Conservation (phyloP, 2,329 filamentous ascomycete species). For the Lomentospora prolificans region DNA sequence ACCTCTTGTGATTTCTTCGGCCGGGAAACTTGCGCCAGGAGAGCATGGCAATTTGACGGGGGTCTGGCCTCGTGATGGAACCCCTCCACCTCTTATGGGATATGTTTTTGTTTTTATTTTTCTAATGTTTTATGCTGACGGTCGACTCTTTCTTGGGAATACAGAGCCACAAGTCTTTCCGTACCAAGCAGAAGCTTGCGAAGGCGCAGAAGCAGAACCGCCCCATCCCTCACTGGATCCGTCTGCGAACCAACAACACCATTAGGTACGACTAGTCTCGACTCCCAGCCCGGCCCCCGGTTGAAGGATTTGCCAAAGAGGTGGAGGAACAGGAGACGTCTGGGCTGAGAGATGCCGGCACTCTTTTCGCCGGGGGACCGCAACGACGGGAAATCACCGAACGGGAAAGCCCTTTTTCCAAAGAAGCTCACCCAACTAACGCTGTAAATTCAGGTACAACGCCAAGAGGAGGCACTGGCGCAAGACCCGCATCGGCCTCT, state of each 20-base stretch:
- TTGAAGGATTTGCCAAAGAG: background rate
- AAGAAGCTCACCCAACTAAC: no score
- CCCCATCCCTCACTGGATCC: slow-evolving; percentile 99
- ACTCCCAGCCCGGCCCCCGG: background rate
- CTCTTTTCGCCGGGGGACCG: no score
- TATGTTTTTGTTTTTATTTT: no score
- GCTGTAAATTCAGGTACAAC: slow-evolving; percentile 85
- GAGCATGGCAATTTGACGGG: background rate
- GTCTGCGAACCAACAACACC: slow-evolving; percentile 96
- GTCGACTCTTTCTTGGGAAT: background rate
- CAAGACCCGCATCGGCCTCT: slow-evolving; percentile 99
- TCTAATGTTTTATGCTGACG: no score
- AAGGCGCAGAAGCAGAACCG: slow-evolving; percentile 99
- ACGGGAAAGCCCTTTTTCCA: no score
- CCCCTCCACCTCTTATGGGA: no score
- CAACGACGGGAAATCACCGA: no score
- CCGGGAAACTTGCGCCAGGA: background rate
- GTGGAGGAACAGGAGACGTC: no score
- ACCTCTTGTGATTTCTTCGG: background rate
- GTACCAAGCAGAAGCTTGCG: slow-evolving; percentile 99
- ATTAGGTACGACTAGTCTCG: slow-evolving; percentile 68
- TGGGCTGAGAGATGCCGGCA: no score
- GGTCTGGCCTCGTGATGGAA: background rate
- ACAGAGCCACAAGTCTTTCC: slow-evolving; percentile 99
- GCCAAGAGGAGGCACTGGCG: slow-evolving; percentile 99